A percentile compares a stretch with the other conserved stretches of the same genome.
Evolutionary conservation across 352 stramenopile genomes (phyloP).

Genomic region (Saprolegnia diclina): DNA sequence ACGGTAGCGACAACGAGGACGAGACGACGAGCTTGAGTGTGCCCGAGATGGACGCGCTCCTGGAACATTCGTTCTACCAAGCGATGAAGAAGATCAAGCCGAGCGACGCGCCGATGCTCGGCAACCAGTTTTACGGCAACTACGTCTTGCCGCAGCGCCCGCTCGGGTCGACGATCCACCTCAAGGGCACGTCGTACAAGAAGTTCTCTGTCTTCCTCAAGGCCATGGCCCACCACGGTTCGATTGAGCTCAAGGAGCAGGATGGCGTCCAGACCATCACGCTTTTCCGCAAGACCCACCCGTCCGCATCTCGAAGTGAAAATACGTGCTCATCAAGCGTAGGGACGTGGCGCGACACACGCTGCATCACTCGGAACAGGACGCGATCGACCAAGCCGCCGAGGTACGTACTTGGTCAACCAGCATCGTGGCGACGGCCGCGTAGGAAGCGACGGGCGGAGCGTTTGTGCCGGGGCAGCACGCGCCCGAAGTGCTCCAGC

Average conservation of each 20-base stretch:
- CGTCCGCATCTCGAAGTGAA: slow-evolving; percentile 36
- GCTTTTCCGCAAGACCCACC: slow-evolving; percentile 49
- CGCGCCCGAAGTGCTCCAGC: slow-evolving; percentile 60
- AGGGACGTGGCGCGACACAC: slow-evolving; percentile 14
- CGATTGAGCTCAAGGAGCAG: slow-evolving; percentile 56
- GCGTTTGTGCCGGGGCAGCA: slow-evolving; percentile 54
- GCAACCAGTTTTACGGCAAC: slow-evolving; percentile 65
- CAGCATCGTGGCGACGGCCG: not conserved
- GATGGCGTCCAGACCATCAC: slow-evolving; percentile 79
- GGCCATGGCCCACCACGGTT: slow-evolving; percentile 47
- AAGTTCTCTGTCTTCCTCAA: slow-evolving; percentile 73
- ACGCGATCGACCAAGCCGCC: not conserved
- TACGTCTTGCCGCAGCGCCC: slow-evolving; percentile 58
- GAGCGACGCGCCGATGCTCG: slow-evolving; percentile 72
- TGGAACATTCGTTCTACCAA: slow-evolving; percentile 57
- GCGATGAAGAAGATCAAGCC: slow-evolving; percentile 60
- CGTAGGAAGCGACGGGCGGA: slow-evolving; percentile 34
- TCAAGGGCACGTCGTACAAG: slow-evolving; percentile 79
- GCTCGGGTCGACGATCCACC: slow-evolving; percentile 48
- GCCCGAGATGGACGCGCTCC: slow-evolving; percentile 70
- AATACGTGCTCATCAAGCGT: not conserved
- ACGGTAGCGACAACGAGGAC: slow-evolving; percentile 27
- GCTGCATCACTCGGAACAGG: slow-evolving; percentile 10
- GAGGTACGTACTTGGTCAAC: not conserved
- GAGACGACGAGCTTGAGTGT: slow-evolving; percentile 32